Evolutionary conservation across 306 rosid genomes (phyloP), one percentile per base, ranked within the genome.

Genomic region (Castanea crenata): DNA sequence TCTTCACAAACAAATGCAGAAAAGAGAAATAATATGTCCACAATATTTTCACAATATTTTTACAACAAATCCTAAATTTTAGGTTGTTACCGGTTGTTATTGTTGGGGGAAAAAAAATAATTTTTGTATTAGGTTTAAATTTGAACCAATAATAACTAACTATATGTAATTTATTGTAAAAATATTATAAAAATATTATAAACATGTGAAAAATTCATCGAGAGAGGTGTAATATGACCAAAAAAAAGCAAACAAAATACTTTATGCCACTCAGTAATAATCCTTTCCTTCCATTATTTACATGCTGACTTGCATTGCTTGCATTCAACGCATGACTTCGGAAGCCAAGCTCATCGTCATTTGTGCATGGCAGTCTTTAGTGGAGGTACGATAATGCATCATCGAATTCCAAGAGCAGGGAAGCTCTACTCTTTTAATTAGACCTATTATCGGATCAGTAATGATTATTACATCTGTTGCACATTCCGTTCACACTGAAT

Each of bases 1-100:
- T 80, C 64, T 58, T 83, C 71, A 73, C 18, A 69, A 21, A 21
- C 49, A 68, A 51, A 74, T 63, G 8, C 21, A 38, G 19, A 57
- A 56, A 23, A 0, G 23, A 23, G 23, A 23, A 23, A 23, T 23
- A 1, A 23, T 23, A 23, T 23, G 23, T 23, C 23, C 23, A 23
- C 23, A 23, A 23, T 23, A 23, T 23, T 23, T 23, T 23, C 23
- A 23, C 23, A 23, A 23, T 0, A 23, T 23, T 23, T 23, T 23
- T 23, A 23, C 23, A 23, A 23, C 1, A 23, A 23, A 23, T 23
- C 23, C 1, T 23, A 23, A 23, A 23, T 23, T 23, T 23, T 23
- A 0, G 23, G 23, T 23, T 23, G 23, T 23, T 23, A 23, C 23
- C 23, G 23, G 23, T 23, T 23, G 23, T 23, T 23, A 23, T 0